Percentiles rank a stretch among this genome's conserved stretches.
These are phyloP conservation scores for Agaricus blazei DNA, from an alignment of 768 basidiomycete species.

Conservation along the genomic window DNA sequence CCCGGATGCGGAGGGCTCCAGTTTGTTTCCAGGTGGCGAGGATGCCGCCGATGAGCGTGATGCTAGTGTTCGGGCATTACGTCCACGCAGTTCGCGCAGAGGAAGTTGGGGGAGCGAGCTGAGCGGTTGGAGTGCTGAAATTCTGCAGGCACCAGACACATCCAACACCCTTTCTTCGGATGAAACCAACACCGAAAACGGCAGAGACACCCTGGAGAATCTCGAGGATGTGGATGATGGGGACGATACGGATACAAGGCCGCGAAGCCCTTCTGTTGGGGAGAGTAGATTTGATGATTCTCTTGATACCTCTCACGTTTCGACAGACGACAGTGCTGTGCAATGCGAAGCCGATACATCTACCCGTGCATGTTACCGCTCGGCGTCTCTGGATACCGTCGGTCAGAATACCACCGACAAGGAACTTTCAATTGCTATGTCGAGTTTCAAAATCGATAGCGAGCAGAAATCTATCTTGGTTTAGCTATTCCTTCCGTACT, in stretches of 20 bases:
- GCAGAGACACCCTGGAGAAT: conserved; percentile 18
- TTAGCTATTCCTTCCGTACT: not conserved
- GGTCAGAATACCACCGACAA: conserved; percentile 4
- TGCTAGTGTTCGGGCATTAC: conserved; percentile 85
- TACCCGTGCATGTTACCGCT: conserved; percentile 4
- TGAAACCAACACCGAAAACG: conserved; percentile 45
- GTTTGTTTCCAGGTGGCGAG: conserved; percentile 62
- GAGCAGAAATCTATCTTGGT: not conserved
- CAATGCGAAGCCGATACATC: not conserved
- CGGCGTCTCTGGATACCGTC: conserved; percentile 9
- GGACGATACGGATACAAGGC: conserved; percentile 3
- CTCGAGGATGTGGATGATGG: not conserved
- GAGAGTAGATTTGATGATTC: not conserved
- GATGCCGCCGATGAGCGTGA: conserved; percentile 66
- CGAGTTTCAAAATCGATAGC: not conserved
- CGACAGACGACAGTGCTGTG: not conserved
- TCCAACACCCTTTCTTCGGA: conserved; percentile 58
- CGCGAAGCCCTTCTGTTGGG: not conserved
- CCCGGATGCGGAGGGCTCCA: conserved; percentile 61
- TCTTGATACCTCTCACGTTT: not conserved
- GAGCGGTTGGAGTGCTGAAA: conserved; percentile 80
- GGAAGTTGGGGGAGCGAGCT: conserved; percentile 92
- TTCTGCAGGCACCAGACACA: conserved; percentile 44
- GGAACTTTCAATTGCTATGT: conserved; percentile 3
- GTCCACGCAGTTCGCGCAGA: conserved; percentile 79